Conservation (phyloP, 1,284 basidiomycete genomes). For the Mycena citricolor region DNA sequence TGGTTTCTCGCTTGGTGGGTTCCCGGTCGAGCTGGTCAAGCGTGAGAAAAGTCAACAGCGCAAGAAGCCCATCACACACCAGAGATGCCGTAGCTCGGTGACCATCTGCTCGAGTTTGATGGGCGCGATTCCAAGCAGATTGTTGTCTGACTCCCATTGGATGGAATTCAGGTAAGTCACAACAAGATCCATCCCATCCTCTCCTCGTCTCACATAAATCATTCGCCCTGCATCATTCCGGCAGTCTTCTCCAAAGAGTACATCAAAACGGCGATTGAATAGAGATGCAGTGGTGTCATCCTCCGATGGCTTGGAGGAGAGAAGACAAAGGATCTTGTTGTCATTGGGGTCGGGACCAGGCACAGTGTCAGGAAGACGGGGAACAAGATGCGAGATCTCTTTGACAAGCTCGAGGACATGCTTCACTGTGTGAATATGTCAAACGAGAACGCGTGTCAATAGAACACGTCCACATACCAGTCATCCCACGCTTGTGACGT, state of each 20-base stretch:
- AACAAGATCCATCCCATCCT: constrained; percentile 18
- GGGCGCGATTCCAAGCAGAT: constrained; percentile 1
- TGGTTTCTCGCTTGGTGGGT: too few species aligned
- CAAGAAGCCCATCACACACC: too few species aligned
- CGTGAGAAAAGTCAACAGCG: too few species aligned
- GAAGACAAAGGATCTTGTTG: constrained; percentile 17
- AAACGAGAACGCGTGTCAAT: not conserved
- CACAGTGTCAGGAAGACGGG: not conserved
- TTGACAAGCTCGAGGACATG: constrained; percentile 8
- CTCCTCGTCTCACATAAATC: constrained; percentile 14
- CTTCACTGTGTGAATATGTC: not conserved
- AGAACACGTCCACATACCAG: constrained; percentile 1
- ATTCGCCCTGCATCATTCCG: constrained; percentile 15
- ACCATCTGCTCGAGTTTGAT: not conserved
- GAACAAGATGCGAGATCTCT: not conserved
- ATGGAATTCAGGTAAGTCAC: constrained; percentile 14
- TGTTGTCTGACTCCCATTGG: constrained; percentile 3
- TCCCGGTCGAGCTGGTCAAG: too few species aligned
- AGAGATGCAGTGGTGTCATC: constrained; percentile 7
- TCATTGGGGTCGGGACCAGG: constrained; percentile 3
- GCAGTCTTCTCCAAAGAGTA: constrained; percentile 20
- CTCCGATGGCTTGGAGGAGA: constrained; percentile 9
- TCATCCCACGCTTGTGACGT: not conserved
- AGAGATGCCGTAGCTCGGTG: not conserved
- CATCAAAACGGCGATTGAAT: constrained; percentile 24